A percentile compares a stretch with the other conserved stretches of the same genome.
Conservation (phyloP, 163 green algal species). For the Chlorella variabilis region DNA sequence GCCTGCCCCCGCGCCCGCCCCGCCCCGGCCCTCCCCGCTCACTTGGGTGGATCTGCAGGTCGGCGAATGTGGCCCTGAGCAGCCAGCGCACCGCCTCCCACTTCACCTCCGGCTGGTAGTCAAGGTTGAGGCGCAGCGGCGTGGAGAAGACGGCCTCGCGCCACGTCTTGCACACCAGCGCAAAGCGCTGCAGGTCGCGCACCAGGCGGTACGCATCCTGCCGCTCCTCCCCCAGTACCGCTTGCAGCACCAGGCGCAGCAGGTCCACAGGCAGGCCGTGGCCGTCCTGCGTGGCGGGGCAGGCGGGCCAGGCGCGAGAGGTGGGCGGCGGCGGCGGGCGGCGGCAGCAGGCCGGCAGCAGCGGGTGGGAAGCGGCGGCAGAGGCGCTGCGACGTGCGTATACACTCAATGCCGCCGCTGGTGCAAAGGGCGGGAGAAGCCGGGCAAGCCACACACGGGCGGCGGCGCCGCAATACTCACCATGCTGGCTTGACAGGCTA, state of each 20-base stretch:
- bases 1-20: too few relatives aligned
- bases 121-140: slow-evolving; percentile 20
- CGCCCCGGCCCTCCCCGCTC: too few relatives aligned
- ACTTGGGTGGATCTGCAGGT: slow-evolving; percentile 25
- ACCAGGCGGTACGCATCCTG: slow-evolving; percentile 19
- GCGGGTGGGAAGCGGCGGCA: not conserved
- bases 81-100: slow-evolving; percentile 21
- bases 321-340: too few relatives aligned
- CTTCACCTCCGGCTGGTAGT: not conserved
- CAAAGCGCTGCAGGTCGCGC: slow-evolving; percentile 5
- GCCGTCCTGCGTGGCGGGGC: not conserved
- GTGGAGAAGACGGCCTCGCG: slow-evolving; percentile 10
- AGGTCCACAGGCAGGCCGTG: slow-evolving; percentile 22
- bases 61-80: slow-evolving; percentile 11
- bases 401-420: too few relatives aligned
- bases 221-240: slow-evolving; percentile 25
- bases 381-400: too few relatives aligned
- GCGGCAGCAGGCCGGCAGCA: not conserved
- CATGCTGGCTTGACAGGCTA: too few relatives aligned
- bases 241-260: slow-evolving; percentile 28
- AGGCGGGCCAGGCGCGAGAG: not conserved
- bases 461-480: too few relatives aligned
- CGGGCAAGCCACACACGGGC: too few relatives aligned
- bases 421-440: too few relatives aligned
- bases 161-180: slow-evolving; percentile 5